These are phyloP conservation scores for Phytophthora chlamydospora DNA, from an alignment of 352 stramenopile species.

Conservation along the genomic window DNA sequence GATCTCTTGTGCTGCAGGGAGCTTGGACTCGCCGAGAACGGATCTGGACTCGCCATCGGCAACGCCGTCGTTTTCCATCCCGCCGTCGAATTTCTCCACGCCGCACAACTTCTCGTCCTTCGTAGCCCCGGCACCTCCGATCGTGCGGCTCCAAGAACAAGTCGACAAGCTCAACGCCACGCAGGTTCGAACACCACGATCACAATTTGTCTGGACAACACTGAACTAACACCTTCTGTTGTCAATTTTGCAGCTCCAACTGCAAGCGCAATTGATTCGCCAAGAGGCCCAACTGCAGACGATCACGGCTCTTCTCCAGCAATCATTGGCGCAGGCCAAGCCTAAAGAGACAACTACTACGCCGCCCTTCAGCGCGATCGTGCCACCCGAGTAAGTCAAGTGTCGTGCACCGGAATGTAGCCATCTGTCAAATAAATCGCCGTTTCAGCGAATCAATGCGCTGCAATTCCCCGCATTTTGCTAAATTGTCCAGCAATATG, in stretches of 20 bases:
- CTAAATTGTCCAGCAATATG: constrained; percentile 19
- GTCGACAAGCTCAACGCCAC: constrained; percentile 58
- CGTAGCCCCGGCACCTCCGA: constrained; percentile 13
- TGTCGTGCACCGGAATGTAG: constrained; percentile 8
- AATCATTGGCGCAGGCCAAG: constrained; percentile 22
- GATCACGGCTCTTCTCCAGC: constrained; percentile 55
- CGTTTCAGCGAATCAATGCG: constrained; percentile 16
- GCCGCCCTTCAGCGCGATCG: constrained; percentile 63
- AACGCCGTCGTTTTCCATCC: constrained; percentile 23
- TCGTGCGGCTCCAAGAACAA: constrained; percentile 53
- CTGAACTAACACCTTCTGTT: neutral
- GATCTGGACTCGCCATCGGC: constrained; percentile 32
- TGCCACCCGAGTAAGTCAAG: constrained; percentile 28
- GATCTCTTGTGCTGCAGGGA: constrained; percentile 4
- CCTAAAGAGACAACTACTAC: constrained; percentile 11
- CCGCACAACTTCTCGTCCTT: constrained; percentile 33
- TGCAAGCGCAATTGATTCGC: constrained; percentile 58
- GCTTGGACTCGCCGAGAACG: constrained; percentile 40
- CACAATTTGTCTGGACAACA: neutral
- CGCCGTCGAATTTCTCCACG: constrained; percentile 23
- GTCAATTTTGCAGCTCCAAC: constrained; percentile 36
- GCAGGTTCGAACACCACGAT: constrained; percentile 42
- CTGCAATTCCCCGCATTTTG: constrained; percentile 7
- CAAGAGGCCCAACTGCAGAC: constrained; percentile 66
- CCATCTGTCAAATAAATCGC: constrained; percentile 14